These are phyloP conservation scores for Fistulina hepatica DNA, from an alignment of 1,284 basidiomycete species.

Conservation along the genomic window DNA sequence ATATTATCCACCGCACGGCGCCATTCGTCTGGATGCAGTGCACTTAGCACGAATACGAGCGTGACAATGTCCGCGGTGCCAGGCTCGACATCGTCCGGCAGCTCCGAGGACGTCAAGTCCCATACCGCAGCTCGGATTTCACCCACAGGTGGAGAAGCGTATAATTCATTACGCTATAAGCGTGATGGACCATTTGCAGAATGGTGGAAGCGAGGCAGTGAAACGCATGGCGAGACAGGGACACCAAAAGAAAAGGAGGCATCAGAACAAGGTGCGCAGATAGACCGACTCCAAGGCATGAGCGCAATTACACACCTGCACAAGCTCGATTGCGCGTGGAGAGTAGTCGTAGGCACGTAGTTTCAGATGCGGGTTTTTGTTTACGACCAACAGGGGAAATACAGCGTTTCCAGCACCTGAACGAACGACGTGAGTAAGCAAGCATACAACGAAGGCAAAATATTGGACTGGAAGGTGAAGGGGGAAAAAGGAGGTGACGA, in stretches of 20 bases:
- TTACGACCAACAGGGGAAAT: slow-evolving; percentile 78
- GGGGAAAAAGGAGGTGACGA: too few species aligned
- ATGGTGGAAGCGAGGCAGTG: not conserved
- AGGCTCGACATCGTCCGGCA: slow-evolving; percentile 58
- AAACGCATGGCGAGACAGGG: too few species aligned
- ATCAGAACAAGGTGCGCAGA: too few species aligned
- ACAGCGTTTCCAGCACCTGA: slow-evolving; percentile 88
- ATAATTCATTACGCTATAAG: slow-evolving; percentile 55
- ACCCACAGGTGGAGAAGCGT: slow-evolving; percentile 55
- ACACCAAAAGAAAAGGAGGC: too few species aligned
- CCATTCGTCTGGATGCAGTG: slow-evolving; percentile 94
- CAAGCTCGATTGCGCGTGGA: slow-evolving; percentile 80
- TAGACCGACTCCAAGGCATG: slow-evolving; percentile 1
- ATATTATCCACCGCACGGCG: slow-evolving; percentile 76
- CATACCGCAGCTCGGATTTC: slow-evolving; percentile 77
- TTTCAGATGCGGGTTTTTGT: slow-evolving; percentile 69
- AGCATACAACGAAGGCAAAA: not conserved
- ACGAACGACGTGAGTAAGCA: not conserved
- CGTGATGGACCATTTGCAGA: not conserved
- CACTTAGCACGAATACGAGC: slow-evolving; percentile 93
- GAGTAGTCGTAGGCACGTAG: slow-evolving; percentile 90
- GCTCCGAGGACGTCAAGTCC: slow-evolving; percentile 69
- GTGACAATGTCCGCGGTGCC: slow-evolving; percentile 78
- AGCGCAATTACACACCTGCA: slow-evolving; percentile 52
- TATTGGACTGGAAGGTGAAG: too few species aligned